Conservation (phyloP, 768 basidiomycete species). For the Naematelia encephala region DNA sequence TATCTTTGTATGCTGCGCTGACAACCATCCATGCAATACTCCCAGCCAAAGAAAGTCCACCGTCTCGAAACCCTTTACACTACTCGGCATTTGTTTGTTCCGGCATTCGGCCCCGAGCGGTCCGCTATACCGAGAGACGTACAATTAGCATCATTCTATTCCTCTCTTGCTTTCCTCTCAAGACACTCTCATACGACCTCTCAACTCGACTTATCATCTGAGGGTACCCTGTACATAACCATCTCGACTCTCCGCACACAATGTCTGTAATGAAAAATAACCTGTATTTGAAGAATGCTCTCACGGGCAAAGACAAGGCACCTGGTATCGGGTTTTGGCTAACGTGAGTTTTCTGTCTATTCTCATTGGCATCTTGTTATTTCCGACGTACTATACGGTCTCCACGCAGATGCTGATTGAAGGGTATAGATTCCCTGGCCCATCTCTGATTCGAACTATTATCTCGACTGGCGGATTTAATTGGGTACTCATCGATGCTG, state of each 20-base stretch:
- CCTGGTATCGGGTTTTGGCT: slow-evolving; percentile 42
- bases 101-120: no score
- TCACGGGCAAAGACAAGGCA: slow-evolving; percentile 19
- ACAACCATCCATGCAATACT: no score
- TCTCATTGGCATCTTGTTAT: no score
- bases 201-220: no score
- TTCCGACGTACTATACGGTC: background rate
- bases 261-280: slow-evolving; percentile 19
- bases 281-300: slow-evolving; percentile 26
- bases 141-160: slow-evolving; percentile 2
- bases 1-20: no score
- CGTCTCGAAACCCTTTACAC: background rate
- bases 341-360: slow-evolving; percentile 25
- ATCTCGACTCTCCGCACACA: background rate
- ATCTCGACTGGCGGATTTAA: slow-evolving; percentile 5
- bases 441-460: slow-evolving; percentile 6
- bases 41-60: background rate
- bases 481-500: slow-evolving; percentile 12
- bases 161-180: no score
- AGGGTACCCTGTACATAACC: no score
- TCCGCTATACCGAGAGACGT: no score
- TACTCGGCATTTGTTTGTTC: background rate
- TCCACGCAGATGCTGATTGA: background rate
- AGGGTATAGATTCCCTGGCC: background rate
- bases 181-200: no score